Percentiles rank a stretch among this genome's conserved stretches.
phyloP scores from a whole-genome alignment of 768 basidiomycete species.

The Cantharellus anzutake region DNA sequence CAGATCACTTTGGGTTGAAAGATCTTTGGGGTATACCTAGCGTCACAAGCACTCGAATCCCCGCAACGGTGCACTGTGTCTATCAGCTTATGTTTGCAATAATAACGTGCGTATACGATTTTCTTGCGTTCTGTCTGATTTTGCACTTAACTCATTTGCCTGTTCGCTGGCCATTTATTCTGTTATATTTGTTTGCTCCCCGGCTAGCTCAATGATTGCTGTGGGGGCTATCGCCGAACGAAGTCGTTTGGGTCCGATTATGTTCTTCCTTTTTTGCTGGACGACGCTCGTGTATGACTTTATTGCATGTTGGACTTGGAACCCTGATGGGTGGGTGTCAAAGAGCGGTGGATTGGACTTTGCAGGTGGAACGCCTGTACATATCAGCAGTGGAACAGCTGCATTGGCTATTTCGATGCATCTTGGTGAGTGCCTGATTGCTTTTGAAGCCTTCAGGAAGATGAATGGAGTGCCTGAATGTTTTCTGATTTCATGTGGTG shows the following conservation, averaged over 20 bases:
- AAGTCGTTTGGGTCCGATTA: conserved; percentile 60
- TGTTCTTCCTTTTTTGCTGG: conserved; percentile 87
- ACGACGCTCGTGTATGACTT: conserved; percentile 76
- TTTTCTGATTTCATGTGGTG: too few relatives aligned
- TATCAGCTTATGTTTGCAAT: conserved; percentile 87
- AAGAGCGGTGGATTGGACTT: conserved; percentile 74
- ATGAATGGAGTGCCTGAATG: too few relatives aligned
- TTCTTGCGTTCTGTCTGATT: conserved; percentile 10
- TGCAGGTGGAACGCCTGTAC: conserved; percentile 91
- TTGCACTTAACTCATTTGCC: conserved; percentile 3
- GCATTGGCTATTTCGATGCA: conserved; percentile 67
- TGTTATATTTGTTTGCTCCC: conserved; percentile 11
- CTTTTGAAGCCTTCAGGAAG: too few relatives aligned
- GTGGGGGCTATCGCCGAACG: conserved; percentile 89
- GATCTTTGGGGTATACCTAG: conserved; percentile 60
- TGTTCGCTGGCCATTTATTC: neutral
- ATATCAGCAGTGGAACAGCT: conserved; percentile 85
- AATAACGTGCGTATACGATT: conserved; percentile 47
- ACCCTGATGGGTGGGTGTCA: conserved; percentile 55
- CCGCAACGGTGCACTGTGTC: conserved; percentile 56
- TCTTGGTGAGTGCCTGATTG: conserved; percentile 39
- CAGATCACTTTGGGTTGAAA: conserved; percentile 70
- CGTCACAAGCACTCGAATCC: conserved; percentile 49
- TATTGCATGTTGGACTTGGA: conserved; percentile 96
- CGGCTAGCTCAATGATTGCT: conserved; percentile 66